Percentiles rank a stretch among this genome's conserved stretches.
These are phyloP conservation scores for Paracorniculantispora psalliotae DNA, from an alignment of 2,329 filamentous ascomycete species.

Conservation along the genomic window DNA sequence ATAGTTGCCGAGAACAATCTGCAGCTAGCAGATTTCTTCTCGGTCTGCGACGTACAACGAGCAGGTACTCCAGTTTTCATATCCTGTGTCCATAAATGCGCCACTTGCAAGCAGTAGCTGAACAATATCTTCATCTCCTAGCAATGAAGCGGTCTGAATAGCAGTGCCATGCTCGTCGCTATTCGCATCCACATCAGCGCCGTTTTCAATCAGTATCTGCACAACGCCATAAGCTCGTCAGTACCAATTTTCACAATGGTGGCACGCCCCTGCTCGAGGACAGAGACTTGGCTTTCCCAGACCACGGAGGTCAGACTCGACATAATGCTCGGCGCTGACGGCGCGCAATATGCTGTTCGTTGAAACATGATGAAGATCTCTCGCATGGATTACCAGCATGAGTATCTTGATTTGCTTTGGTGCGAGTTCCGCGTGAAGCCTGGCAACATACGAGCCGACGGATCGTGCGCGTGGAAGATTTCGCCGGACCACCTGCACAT, in stretches of 20 bases:
- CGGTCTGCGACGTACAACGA: too few relatives aligned
- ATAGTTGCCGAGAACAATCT: too few relatives aligned
- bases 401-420: constrained; percentile 95
- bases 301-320: constrained; percentile 78
- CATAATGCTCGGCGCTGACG: constrained; percentile 89
- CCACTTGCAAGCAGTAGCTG: too few relatives aligned
- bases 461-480: constrained; percentile 59
- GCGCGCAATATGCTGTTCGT: constrained; percentile 84
- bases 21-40: too few relatives aligned
- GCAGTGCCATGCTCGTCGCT: too few relatives aligned
- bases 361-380: constrained; percentile 95
- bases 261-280: constrained; percentile 84
- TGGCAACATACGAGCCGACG: constrained; percentile 22
- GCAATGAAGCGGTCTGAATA: too few relatives aligned
- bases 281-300: constrained; percentile 28
- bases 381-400: constrained; percentile 84
- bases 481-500: constrained; percentile 94
- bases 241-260: constrained; percentile 74
- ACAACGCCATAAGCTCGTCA: constrained; percentile 86
- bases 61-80: too few relatives aligned
- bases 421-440: constrained; percentile 86
- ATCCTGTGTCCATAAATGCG: too few relatives aligned
- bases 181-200: too few relatives aligned
- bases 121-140: too few relatives aligned
- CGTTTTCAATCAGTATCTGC: too few relatives aligned